Evolutionary conservation across 768 basidiomycete genomes (phyloP).

Genomic region (Suillus subalutaceus): DNA sequence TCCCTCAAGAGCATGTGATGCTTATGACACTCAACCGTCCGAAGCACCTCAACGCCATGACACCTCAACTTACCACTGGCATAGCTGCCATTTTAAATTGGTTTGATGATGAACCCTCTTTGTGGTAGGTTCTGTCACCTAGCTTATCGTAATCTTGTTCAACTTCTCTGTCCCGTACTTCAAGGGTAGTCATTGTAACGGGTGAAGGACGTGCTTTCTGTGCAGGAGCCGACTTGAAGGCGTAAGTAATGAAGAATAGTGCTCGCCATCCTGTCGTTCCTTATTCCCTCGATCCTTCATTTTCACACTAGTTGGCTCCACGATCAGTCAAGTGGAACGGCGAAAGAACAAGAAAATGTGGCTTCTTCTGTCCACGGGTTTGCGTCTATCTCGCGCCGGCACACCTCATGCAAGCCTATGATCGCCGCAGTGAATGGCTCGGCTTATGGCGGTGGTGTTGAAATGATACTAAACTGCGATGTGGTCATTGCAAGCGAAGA

Average conservation of each 20-base stretch:
- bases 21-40: slow-evolving; percentile 70
- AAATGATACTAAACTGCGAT: slow-evolving; percentile 77
- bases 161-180: background rate
- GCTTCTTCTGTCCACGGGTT: slow-evolving; percentile 58
- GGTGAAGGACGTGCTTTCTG: slow-evolving; percentile 76
- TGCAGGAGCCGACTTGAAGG: slow-evolving; percentile 79
- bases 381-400: slow-evolving; percentile 71
- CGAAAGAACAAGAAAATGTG: slow-evolving; percentile 47
- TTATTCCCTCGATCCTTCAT: background rate
- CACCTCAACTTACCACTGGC: slow-evolving; percentile 56
- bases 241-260: slow-evolving; percentile 43
- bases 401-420: slow-evolving; percentile 64
- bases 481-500: slow-evolving; percentile 69
- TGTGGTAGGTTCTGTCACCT: slow-evolving; percentile 59
- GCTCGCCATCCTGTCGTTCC: background rate
- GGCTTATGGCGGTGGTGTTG: slow-evolving; percentile 67
- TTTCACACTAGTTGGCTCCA: slow-evolving; percentile 57
- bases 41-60: slow-evolving; percentile 72
- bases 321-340: slow-evolving; percentile 46
- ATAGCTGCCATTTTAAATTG: slow-evolving; percentile 59
- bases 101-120: slow-evolving; percentile 70
- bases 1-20: slow-evolving; percentile 54
- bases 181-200: slow-evolving; percentile 75
- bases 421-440: slow-evolving; percentile 84
- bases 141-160: background rate